Base-by-base conservation (phyloP, 768 basidiomycete genomes). In the Antrodiella citrinella region DNA sequence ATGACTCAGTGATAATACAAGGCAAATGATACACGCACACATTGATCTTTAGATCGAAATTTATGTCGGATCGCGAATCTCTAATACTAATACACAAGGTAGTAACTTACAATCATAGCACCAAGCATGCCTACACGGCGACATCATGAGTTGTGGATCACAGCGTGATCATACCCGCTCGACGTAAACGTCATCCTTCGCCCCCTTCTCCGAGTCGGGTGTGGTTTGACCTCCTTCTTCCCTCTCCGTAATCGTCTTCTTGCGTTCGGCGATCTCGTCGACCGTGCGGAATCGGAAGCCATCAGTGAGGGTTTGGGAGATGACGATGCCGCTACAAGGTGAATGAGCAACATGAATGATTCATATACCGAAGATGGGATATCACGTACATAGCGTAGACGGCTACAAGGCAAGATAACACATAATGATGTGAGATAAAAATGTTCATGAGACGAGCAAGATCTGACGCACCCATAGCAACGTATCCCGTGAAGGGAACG, bases 401-500 rank as follows among this genome's bases (percentile, higher is more conserved):
- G 35, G 69, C 66, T 35, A 15, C n/a, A n/a, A n/a, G n/a, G n/a
- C n/a, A n/a, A n/a, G n/a, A n/a, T 38, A 38, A 38, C 18, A 18
- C 10, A 38, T 38, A 38, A 38, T 38, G 10, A 18, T 38, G 10
- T 10, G 18, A 18, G 10, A 38, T 38, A 18, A 10, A 38, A 38
- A 38, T 18, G 18, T 38, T 38, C n/a, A n/a, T n/a, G n/a, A n/a
- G n/a, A n/a, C n/a, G n/a, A n/a, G n/a, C n/a, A n/a, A 7, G 30
- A 35, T 7, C 7, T 35, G 30, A 35, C 41, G 41, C 21, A 43
- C 41, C 41, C 81, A 83, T 81, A 18, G 70, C 76, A 20, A 73
- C 57, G 56, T 81, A 83, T 7, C 82, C 82, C 13, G 76, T 67
- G 60, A 78, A 68, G 0, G 81, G 78, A 4, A 83, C 77, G 39